These are phyloP conservation scores for Alternaria viburni DNA, from an alignment of 2,329 filamentous ascomycete genomes.

Conservation along the genomic window DNA sequence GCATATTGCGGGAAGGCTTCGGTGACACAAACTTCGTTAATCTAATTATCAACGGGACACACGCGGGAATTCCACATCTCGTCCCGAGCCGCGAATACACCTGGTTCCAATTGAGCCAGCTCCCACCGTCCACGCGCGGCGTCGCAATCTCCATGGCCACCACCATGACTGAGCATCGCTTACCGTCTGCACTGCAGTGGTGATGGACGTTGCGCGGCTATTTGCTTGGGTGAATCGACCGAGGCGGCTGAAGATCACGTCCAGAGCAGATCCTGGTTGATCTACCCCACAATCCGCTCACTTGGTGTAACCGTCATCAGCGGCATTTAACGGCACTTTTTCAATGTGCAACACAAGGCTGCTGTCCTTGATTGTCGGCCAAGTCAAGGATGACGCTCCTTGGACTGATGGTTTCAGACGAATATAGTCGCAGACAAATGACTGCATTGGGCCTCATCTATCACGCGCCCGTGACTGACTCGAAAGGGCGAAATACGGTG, in stretches of 20 bases:
- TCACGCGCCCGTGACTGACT: conserved; percentile 31
- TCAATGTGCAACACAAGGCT: conserved; percentile 24
- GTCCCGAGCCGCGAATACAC: conserved; percentile 46
- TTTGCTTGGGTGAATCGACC: conserved; percentile 28
- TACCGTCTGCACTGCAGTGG: conserved; percentile 13
- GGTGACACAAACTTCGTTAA: conserved; percentile 43
- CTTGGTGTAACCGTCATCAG: conserved; percentile 23
- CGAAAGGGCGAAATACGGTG: conserved; percentile 34
- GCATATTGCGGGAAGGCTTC: conserved; percentile 27
- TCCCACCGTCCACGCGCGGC: conserved; percentile 22
- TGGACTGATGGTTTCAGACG: conserved; percentile 13
- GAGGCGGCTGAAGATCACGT: conserved; percentile 26
- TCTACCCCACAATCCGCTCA: conserved; percentile 35
- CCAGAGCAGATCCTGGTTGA: conserved; percentile 14
- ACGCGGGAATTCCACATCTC: conserved; percentile 36
- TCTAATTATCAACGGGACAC: conserved; percentile 34
- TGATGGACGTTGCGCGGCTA: conserved; percentile 23
- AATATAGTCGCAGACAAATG: conserved; percentile 16
- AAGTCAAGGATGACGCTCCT: conserved; percentile 1
- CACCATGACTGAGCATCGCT: conserved; percentile 14
- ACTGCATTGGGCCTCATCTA: conserved; percentile 30
- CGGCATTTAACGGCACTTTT: conserved; percentile 25
- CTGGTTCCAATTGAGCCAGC: conserved; percentile 26
- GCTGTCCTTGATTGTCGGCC: conserved; percentile 6
- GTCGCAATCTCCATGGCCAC: conserved; percentile 12